These are phyloP conservation scores for Aphanomyces cochlioides DNA, from an alignment of 352 stramenopile species.

Conservation along the genomic window DNA sequence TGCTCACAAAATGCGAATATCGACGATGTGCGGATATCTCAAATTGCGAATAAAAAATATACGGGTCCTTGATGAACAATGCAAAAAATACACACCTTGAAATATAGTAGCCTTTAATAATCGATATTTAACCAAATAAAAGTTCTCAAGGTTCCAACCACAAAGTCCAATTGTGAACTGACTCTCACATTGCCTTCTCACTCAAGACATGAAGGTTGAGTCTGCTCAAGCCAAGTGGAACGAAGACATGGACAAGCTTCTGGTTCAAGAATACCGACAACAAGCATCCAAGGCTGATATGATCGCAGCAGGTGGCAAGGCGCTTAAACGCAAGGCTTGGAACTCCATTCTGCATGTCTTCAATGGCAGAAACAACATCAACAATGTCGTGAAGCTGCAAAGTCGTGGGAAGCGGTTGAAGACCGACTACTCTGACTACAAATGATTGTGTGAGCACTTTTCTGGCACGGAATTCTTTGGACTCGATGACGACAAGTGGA, in stretches of 20 bases:
- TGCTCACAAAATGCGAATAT: too few relatives aligned
- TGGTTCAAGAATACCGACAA: background rate
- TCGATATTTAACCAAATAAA: too few relatives aligned
- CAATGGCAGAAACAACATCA: background rate
- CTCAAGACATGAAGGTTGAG: too few relatives aligned
- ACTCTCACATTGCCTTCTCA: too few relatives aligned
- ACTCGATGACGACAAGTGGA: background rate
- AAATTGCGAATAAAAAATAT: too few relatives aligned
- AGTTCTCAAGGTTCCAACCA: too few relatives aligned
- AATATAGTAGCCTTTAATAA: too few relatives aligned
- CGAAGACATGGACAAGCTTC: background rate
- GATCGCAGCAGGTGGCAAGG: background rate
- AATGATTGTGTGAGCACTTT: background rate
- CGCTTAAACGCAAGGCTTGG: background rate
- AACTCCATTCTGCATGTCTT: background rate
- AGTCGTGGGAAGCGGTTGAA: background rate
- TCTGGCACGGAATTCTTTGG: background rate
- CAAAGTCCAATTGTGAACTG: too few relatives aligned
- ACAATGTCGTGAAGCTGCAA: background rate
- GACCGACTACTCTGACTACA: constrained; percentile 1
- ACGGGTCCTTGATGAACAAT: too few relatives aligned
- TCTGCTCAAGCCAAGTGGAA: background rate
- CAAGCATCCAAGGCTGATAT: background rate
- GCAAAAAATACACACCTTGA: too few relatives aligned
- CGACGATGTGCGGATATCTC: too few relatives aligned